A percentile compares a stretch with the other conserved stretches of the same genome.
phyloP scores from a whole-genome alignment of 2,329 filamentous ascomycete genomes.

The Hypomyces perniciosus region DNA sequence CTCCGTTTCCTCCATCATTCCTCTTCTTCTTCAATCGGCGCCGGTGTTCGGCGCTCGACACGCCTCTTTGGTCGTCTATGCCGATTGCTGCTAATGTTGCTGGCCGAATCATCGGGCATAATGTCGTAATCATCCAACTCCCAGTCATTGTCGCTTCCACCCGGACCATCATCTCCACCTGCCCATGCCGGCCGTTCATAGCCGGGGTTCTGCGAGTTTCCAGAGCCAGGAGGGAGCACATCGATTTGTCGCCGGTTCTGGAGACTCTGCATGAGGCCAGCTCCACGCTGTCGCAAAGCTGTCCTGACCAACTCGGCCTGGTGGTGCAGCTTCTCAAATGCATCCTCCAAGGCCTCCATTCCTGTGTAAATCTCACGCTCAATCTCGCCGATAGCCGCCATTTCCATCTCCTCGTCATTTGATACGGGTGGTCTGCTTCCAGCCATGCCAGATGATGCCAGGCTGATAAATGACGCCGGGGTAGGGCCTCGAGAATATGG shows the following conservation, averaged over 20 bases:
- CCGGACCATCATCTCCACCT: slow-evolving; percentile 39
- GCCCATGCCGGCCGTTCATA: slow-evolving; percentile 38
- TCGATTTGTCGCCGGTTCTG: slow-evolving; percentile 54
- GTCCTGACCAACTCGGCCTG: slow-evolving; percentile 76
- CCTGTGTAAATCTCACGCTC: slow-evolving; percentile 89
- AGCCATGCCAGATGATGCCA: slow-evolving; percentile 41
- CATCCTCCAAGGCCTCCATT: slow-evolving; percentile 92
- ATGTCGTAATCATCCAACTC: slow-evolving; percentile 52
- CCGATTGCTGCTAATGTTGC: slow-evolving; percentile 69
- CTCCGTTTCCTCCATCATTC: slow-evolving; percentile 43
- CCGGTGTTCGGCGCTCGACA: slow-evolving; percentile 64
- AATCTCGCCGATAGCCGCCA: slow-evolving; percentile 81
- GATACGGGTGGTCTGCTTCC: slow-evolving; percentile 60
- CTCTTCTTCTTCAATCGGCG: slow-evolving; percentile 66
- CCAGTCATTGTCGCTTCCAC: slow-evolving; percentile 53
- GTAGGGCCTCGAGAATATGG: slow-evolving; percentile 52
- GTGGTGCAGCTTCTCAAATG: slow-evolving; percentile 84
- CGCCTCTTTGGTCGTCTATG: slow-evolving; percentile 61
- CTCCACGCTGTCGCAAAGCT: slow-evolving; percentile 72
- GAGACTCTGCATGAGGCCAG: slow-evolving; percentile 63
- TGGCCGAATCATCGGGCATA: slow-evolving; percentile 73
- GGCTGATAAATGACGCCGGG: slow-evolving; percentile 53
- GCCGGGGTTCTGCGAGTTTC: slow-evolving; percentile 37
- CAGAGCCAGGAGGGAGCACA: slow-evolving; percentile 45
- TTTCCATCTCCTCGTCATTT: slow-evolving; percentile 89